Conservation (phyloP, 352 stramenopile genomes). For the Globisporangium camurandrum region DNA sequence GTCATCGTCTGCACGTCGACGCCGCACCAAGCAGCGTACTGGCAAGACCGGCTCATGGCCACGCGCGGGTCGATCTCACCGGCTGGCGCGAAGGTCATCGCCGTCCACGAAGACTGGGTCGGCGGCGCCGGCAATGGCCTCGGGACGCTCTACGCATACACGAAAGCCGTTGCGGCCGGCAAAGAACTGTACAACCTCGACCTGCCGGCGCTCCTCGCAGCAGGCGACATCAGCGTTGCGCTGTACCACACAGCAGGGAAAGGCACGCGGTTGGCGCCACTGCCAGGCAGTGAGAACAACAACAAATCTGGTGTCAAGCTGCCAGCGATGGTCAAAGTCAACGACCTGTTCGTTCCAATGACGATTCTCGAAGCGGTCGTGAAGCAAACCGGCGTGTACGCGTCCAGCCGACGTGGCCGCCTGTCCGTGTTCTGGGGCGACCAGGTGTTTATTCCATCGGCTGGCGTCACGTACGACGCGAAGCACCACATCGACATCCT, state of each 20-base stretch:
- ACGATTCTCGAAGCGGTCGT: slow-evolving; percentile 97
- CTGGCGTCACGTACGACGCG: slow-evolving; percentile 88
- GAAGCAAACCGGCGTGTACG: slow-evolving; percentile 98
- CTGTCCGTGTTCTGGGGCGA: slow-evolving; percentile 98
- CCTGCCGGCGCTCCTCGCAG: slow-evolving; percentile 70
- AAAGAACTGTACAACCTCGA: slow-evolving; percentile 85
- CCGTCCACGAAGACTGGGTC: slow-evolving; percentile 95
- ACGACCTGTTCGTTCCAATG: slow-evolving; percentile 86
- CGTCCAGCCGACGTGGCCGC: slow-evolving; percentile 88
- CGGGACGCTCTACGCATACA: slow-evolving; percentile 94
- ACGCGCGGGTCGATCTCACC: slow-evolving; percentile 78
- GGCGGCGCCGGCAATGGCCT: slow-evolving; percentile 95
- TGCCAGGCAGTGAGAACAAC: slow-evolving; percentile 97
- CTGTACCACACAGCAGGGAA: slow-evolving; percentile 98
- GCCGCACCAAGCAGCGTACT: slow-evolving; percentile 94
- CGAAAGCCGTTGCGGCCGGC: slow-evolving; percentile 88
- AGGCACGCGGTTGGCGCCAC: slow-evolving; percentile 93
- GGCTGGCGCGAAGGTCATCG: slow-evolving; percentile 89
- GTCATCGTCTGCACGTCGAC: slow-evolving; percentile 97
- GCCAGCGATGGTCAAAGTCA: slow-evolving; percentile 87
- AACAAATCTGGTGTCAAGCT: slow-evolving; percentile 99
- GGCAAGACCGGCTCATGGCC: slow-evolving; percentile 92
- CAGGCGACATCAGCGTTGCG: slow-evolving; percentile 83
- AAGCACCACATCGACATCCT: slow-evolving; percentile 97
- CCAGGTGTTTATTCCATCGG: slow-evolving; percentile 97